A percentile compares a stretch with the other conserved stretches of the same genome.
Evolutionary conservation across 768 basidiomycete genomes (phyloP).

Genomic region (Rhodotorula graminis): DNA sequence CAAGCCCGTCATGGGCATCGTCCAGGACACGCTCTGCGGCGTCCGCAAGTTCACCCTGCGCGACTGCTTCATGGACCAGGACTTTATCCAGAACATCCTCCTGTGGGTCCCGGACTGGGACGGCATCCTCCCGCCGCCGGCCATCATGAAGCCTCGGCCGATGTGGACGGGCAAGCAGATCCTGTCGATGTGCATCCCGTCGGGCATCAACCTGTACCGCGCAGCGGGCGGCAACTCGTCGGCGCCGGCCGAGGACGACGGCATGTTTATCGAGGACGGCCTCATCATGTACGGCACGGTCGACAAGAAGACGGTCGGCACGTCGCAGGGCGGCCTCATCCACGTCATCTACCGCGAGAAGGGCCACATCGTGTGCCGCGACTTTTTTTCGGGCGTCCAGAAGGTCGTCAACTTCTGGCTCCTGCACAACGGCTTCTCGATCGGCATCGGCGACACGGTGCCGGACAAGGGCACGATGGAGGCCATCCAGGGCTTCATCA

Average conservation of each 20-base stretch:
- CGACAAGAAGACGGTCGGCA: conserved; percentile 98
- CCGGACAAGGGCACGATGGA: conserved; percentile 84
- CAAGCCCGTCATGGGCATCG: conserved; percentile 95
- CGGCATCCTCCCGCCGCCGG: conserved; percentile 81
- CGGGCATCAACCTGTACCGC: conserved; percentile 72
- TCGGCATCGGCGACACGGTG: conserved; percentile 97
- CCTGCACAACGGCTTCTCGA: conserved; percentile 97
- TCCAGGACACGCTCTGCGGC: conserved; percentile 96
- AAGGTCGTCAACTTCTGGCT: conserved; percentile 97
- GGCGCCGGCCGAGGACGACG: conserved; percentile 82
- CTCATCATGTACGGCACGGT: conserved; percentile 92
- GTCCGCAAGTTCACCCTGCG: conserved; percentile 95
- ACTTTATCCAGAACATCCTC: conserved; percentile 90
- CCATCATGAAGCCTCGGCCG: conserved; percentile 92
- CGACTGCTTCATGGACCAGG: conserved; percentile 93
- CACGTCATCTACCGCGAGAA: conserved; percentile 98
- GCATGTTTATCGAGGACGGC: conserved; percentile 93
- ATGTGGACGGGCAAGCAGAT: conserved; percentile 98
- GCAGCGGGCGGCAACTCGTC: conserved; percentile 53
- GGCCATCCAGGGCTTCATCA: conserved; percentile 75
- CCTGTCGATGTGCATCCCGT: conserved; percentile 81
- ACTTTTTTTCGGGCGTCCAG: conserved; percentile 88
- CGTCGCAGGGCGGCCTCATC: conserved; percentile 80
- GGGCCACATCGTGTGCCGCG: conserved; percentile 82
- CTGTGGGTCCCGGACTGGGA: conserved; percentile 99